Evolutionary conservation across 163 green algal species (phyloP).

Genomic region (Scenedesmus sp.): DNA sequence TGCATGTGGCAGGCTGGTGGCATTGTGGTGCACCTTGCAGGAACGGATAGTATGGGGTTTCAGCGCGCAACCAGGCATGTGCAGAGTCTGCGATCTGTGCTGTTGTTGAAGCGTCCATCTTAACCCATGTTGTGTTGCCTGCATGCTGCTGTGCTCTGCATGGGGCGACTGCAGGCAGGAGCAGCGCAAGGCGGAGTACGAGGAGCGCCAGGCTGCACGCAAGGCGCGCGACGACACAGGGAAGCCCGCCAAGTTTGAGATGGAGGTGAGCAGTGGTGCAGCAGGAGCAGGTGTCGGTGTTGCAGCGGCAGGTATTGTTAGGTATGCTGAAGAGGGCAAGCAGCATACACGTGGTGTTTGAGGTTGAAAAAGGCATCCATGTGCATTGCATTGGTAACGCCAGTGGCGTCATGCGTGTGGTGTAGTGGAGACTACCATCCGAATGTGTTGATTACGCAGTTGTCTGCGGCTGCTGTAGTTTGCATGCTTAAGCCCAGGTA

Average conservation of each 20-base stretch:
- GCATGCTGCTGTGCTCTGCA: neutral
- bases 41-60: neutral
- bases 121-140: neutral
- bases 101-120: neutral
- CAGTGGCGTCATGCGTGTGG: no score
- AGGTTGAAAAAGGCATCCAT: no score
- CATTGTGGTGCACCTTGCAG: neutral
- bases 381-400: no score
- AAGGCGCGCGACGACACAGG: constrained; percentile 19
- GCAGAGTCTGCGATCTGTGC: neutral
- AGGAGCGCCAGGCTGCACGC: constrained; percentile 54
- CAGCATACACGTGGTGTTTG: no score
- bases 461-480: no score
- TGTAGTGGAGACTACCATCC: no score
- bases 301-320: neutral
- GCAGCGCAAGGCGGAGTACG: constrained; percentile 52
- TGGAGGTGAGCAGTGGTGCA: constrained; percentile 28
- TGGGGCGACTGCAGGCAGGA: constrained; percentile 2
- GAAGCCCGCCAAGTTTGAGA: constrained; percentile 50
- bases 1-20: neutral
- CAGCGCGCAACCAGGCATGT: neutral
- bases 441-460: no score
- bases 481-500: no score
- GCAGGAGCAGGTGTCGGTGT: neutral
- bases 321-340: no score